Percentiles rank a stretch among this genome's conserved stretches.
Evolutionary conservation across 306 rosid species (phyloP).

Genomic region (Cicer chorassanicum): DNA sequence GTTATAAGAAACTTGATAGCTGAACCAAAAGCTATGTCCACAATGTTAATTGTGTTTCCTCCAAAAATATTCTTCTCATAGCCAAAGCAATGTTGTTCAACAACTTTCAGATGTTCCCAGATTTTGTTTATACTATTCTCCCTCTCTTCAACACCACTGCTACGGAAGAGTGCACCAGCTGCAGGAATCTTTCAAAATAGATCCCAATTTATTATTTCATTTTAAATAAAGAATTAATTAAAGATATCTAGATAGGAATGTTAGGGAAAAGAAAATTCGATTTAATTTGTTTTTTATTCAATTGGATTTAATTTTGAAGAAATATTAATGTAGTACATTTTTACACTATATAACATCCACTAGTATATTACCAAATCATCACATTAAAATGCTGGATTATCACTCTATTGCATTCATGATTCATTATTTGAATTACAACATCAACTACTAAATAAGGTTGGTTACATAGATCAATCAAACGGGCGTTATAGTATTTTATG

Average conservation of each 20-base stretch:
- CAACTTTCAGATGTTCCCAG: neutral
- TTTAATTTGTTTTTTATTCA: no score
- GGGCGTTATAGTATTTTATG: rapidly evolving
- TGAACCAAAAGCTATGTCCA: conserved; percentile 10
- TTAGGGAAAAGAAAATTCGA: no score
- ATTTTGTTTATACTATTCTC: neutral
- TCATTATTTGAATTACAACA: no score
- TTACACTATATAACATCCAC: no score
- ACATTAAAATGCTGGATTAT: no score
- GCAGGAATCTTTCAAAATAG: neutral
- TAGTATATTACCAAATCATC: no score
- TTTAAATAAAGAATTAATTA: neutral
- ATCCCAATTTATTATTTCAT: neutral
- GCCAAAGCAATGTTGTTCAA: neutral
- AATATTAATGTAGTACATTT: no score
- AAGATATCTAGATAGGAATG: no score
- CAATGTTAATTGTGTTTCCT: neutral
- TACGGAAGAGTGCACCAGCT: neutral
- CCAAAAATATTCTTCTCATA: neutral
- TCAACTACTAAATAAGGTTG: no score
- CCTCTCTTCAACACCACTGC: neutral
- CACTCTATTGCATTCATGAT: no score
- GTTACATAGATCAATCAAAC: no score
- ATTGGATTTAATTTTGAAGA: no score
- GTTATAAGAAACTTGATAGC: neutral